Percentiles rank a stretch among this genome's conserved stretches.
Evolutionary conservation across 306 rosid genomes (phyloP).

Genomic region (Begonia loranthoides): DNA sequence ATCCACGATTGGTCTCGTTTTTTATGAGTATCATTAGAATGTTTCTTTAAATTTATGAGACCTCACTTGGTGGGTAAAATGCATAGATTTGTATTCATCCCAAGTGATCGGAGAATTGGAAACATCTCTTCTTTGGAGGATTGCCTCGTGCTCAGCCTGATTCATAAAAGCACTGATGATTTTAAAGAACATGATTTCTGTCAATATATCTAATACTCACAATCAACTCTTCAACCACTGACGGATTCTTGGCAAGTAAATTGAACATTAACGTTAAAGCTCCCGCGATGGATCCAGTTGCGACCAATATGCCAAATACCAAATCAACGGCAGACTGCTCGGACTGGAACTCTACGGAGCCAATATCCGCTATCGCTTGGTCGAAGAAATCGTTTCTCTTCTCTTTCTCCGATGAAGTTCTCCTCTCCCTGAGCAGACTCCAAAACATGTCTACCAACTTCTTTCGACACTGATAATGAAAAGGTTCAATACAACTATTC

Average conservation of each 20-base stretch:
- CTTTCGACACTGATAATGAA: conserved; percentile 14
- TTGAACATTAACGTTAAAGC: conserved; percentile 13
- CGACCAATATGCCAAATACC: conserved; percentile 18
- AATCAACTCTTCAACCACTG: conserved; percentile 13
- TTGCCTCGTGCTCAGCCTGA: conserved; percentile 28
- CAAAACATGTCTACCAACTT: conserved; percentile 14
- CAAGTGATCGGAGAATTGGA: conserved; percentile 17
- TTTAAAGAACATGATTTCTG: not conserved
- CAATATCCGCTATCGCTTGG: conserved; percentile 15
- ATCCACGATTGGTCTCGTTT: too few species aligned
- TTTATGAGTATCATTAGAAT: too few species aligned
- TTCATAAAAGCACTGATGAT: not conserved
- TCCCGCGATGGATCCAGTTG: conserved; percentile 15
- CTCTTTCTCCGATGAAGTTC: not conserved
- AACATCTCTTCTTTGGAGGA: conserved; percentile 18
- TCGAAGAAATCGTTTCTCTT: conserved; percentile 19
- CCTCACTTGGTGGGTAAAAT: conserved; percentile 22
- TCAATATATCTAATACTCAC: conserved; percentile 6
- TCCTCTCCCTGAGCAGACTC: conserved; percentile 20
- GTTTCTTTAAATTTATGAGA: not conserved
- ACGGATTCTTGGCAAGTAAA: conserved; percentile 19
- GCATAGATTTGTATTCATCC: conserved; percentile 35
- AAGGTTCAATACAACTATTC: too few species aligned
- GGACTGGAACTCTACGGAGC: conserved; percentile 11
- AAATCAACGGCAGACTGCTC: conserved; percentile 14